A percentile compares a stretch with the other conserved stretches of the same genome.
Conservation (phyloP, 176 grass and related monocot genomes). For the Alloteropsis semialata region DNA sequence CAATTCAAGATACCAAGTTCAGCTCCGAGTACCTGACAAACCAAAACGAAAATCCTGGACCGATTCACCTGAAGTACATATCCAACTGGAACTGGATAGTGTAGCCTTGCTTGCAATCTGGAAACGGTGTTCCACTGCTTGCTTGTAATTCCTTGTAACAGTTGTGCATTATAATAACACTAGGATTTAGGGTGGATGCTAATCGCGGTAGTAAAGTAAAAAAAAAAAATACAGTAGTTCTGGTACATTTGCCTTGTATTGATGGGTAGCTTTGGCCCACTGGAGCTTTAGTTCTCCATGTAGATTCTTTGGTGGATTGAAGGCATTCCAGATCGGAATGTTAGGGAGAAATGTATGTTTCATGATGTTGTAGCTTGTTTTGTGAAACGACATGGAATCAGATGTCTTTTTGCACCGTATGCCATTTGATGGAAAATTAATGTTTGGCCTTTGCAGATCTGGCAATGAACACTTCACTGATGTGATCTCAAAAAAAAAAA, state of each 20-base stretch:
- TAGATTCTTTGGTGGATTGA: neutral
- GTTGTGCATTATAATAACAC: slow-evolving; percentile 36
- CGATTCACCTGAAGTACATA: slow-evolving; percentile 6
- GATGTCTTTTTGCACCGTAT: neutral
- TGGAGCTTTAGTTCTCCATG: neutral
- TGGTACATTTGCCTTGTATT: neutral
- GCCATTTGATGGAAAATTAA: neutral
- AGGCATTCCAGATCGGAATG: slow-evolving; percentile 2
- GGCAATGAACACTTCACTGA: neutral
- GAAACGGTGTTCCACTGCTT: neutral
- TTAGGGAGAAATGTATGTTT: neutral
- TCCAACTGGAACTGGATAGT: neutral
- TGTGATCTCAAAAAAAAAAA: neutral
- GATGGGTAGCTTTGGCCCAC: slow-evolving; percentile 18
- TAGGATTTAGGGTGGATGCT: slow-evolving; percentile 24
- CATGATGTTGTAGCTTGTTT: neutral
- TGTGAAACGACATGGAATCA: neutral
- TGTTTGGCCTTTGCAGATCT: neutral
- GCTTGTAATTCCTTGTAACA: slow-evolving; percentile 23
- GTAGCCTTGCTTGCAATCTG: slow-evolving; percentile 3
- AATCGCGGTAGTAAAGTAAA: neutral
- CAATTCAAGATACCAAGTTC: slow-evolving; percentile 98
- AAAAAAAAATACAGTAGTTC: neutral
- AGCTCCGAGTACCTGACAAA: slow-evolving; percentile 44
- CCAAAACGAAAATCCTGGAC: slow-evolving; percentile 1